Percentiles rank a stretch among this genome's conserved stretches.
Conservation (phyloP, 176 grass and related monocot genomes). For the Cenchrus fungigraminus region DNA sequence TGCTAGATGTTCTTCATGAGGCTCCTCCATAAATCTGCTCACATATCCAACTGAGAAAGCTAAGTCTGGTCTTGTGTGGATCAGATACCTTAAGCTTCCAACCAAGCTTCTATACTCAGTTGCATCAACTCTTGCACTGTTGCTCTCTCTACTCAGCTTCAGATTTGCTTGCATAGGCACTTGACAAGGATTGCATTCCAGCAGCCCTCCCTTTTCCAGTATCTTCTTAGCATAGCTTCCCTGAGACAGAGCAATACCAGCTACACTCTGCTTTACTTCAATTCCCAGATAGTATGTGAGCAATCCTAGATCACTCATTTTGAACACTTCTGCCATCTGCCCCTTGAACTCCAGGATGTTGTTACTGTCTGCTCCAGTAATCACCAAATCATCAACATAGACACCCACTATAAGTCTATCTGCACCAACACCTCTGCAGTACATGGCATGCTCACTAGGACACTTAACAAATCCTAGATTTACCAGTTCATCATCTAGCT, state of each 20-base stretch:
- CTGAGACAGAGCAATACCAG: not conserved
- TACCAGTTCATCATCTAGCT: not conserved
- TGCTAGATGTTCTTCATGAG: too few relatives aligned
- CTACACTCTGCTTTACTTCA: not conserved
- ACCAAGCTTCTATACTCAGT: too few relatives aligned
- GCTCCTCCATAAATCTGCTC: too few relatives aligned
- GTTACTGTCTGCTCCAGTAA: not conserved
- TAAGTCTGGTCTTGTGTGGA: not conserved
- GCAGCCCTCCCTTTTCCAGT: not conserved
- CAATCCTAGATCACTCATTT: not conserved
- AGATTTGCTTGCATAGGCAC: too few relatives aligned
- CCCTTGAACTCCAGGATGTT: not conserved
- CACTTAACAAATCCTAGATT: not conserved
- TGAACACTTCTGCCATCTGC: not conserved
- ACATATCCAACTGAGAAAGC: not conserved
- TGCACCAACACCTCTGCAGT: not conserved
- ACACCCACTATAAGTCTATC: not conserved
- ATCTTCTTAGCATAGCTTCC: not conserved
- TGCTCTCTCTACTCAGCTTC: too few relatives aligned
- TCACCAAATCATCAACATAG: not conserved
- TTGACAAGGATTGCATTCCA: too few relatives aligned
- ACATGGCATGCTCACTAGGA: not conserved
- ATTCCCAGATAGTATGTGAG: not conserved
- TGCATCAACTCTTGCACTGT: too few relatives aligned
- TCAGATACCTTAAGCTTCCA: too few relatives aligned